Conservation (phyloP, 805 yeast species). For the Candida sakaeoensis region DNA sequence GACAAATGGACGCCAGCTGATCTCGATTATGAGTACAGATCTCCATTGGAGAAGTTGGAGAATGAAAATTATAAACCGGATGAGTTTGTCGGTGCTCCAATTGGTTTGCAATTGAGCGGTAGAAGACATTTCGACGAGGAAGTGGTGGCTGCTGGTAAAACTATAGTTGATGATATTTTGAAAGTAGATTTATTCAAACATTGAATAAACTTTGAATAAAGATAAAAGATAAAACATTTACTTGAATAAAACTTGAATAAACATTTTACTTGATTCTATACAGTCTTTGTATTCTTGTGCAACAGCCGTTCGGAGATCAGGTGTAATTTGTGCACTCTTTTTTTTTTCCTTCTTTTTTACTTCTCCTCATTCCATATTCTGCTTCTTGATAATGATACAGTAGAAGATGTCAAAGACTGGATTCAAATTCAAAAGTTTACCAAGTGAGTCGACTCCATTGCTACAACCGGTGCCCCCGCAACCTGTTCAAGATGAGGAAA, state of each 20-base stretch:
- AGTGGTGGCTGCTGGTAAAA: constrained; percentile 46
- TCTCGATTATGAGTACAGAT: constrained; percentile 36
- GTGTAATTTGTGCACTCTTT: too few species aligned
- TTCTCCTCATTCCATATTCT: neutral
- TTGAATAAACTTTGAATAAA: too few species aligned
- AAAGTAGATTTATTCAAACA: constrained; percentile 20
- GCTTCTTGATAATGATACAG: neutral
- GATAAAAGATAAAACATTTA: too few species aligned
- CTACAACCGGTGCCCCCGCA: constrained; percentile 3
- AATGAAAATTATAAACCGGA: constrained; percentile 45
- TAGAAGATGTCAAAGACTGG: neutral
- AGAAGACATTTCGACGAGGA: constrained; percentile 58
- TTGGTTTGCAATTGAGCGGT: constrained; percentile 50
- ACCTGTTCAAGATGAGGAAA: constrained; percentile 1
- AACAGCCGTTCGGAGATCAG: too few species aligned
- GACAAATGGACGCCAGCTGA: constrained; percentile 46
- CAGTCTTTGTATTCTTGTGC: too few species aligned
- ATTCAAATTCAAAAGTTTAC: neutral
- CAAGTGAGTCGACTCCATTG: constrained; percentile 1
- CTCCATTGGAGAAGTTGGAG: constrained; percentile 47
- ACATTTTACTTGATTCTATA: neutral
- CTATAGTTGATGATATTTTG: constrained; percentile 32
- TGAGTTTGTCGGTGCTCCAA: constrained; percentile 49
- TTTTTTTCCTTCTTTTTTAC: neutral
- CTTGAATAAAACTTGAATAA: too few species aligned